Evolutionary conservation across 2,329 filamentous ascomycete species (phyloP).

Genomic region (Zasmidium angulare): DNA sequence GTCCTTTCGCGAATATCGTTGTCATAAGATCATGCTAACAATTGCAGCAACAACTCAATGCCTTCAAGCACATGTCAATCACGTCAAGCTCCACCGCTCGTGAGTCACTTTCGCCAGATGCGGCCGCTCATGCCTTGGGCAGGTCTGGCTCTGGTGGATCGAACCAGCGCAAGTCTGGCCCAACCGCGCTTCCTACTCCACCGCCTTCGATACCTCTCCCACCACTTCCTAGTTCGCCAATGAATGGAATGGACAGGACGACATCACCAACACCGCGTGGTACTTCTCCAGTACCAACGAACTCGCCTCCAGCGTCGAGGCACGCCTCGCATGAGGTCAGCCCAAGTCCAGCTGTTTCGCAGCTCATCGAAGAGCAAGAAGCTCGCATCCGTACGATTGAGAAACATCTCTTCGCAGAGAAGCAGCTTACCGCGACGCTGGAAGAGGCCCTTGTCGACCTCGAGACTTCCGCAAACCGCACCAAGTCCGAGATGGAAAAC

Average conservation of each 20-base stretch:
- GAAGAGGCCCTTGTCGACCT: constrained; percentile 95
- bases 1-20: constrained; percentile 25
- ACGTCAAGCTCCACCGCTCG: constrained; percentile 36
- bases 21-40: constrained; percentile 14
- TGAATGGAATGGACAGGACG: constrained; percentile 41
- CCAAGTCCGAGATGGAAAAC: constrained; percentile 83
- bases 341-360: constrained; percentile 68
- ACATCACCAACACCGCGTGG: constrained; percentile 50
- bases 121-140: constrained; percentile 44
- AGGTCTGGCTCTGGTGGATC: constrained; percentile 62
- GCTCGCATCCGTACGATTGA: constrained; percentile 92
- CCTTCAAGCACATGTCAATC: constrained; percentile 33
- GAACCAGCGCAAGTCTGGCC: constrained; percentile 82
- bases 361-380: constrained; percentile 92
- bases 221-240: constrained; percentile 68
- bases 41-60: constrained; percentile 61
- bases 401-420: constrained; percentile 93
- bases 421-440: constrained; percentile 90
- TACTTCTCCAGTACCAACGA: constrained; percentile 63
- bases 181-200: constrained; percentile 83
- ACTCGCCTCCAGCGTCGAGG: constrained; percentile 62
- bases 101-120: constrained; percentile 47
- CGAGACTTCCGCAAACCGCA: constrained; percentile 86
- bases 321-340: constrained; percentile 60
- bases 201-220: constrained; percentile 95